phyloP scores from a whole-genome alignment of 768 basidiomycete genomes.

The Tylopilus plumbeoviolaceoides region DNA sequence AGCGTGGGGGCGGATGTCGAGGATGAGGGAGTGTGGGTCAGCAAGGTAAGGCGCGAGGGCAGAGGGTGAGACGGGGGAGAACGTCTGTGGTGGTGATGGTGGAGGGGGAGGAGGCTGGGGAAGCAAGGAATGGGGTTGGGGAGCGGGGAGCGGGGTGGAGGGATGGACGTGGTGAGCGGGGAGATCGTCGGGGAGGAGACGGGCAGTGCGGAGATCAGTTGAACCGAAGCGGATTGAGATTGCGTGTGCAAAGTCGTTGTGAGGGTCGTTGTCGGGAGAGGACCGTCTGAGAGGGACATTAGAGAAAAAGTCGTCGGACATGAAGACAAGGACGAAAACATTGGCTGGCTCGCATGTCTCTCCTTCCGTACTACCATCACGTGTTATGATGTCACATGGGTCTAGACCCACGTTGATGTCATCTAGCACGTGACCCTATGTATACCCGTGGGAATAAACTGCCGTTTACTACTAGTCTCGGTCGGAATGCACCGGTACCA shows the following conservation, averaged over 20 bases:
- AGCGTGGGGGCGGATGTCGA: constrained; percentile 87
- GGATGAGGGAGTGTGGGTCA: constrained; percentile 50
- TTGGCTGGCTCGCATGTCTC: neutral
- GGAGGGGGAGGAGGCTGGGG: neutral
- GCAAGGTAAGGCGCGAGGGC: constrained; percentile 31
- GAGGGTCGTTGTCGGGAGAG: constrained; percentile 18
- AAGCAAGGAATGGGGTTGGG: neutral
- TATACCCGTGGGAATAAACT: constrained; percentile 6
- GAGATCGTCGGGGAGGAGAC: constrained; percentile 28
- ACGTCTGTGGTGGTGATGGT: constrained; percentile 7
- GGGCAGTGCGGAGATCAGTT: constrained; percentile 36
- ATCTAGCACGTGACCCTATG: constrained; percentile 16
- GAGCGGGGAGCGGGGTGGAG: constrained; percentile 2
- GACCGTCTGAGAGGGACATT: constrained; percentile 24
- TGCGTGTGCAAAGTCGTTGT: constrained; percentile 51
- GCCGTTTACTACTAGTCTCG: too few species aligned
- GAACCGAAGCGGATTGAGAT: constrained; percentile 44
- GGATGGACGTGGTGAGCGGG: constrained; percentile 15
- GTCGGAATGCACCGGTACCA: constrained; percentile 19
- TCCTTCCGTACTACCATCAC: constrained; percentile 13
- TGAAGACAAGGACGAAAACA: neutral
- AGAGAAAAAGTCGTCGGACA: constrained; percentile 42
- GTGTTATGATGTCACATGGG: constrained; percentile 29
- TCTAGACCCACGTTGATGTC: constrained; percentile 28
- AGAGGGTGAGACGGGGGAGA: constrained; percentile 26